phyloP scores from a whole-genome alignment of 108 stramenopile genomes.

The Pseudonitzschia pungens region DNA sequence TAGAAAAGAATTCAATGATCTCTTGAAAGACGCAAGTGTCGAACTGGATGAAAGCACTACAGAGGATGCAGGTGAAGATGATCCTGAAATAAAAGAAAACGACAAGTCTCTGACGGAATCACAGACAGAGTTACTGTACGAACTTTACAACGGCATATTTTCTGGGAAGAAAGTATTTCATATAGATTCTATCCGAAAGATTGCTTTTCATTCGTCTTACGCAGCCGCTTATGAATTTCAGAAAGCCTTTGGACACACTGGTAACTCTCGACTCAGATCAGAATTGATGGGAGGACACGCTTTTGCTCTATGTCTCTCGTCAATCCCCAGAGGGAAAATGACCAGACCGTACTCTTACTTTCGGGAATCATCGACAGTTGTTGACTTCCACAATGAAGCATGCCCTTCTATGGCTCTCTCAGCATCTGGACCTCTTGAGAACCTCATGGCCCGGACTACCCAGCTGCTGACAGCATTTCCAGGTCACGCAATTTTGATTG shows the following conservation, averaged over 20 bases:
- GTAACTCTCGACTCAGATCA: not conserved
- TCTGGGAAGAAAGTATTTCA: not conserved
- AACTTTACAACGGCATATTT: constrained; percentile 58
- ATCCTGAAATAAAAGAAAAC: constrained; percentile 4
- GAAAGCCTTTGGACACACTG: not conserved
- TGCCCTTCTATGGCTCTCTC: constrained; percentile 66
- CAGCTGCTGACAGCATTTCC: constrained; percentile 87
- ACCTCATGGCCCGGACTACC: constrained; percentile 64
- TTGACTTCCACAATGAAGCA: constrained; percentile 83
- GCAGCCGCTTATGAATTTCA: constrained; percentile 28
- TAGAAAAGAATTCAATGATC: constrained; percentile 59
- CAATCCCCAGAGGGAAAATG: constrained; percentile 3
- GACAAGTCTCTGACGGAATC: constrained; percentile 47
- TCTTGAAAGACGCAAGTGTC: constrained; percentile 33
- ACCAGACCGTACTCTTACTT: constrained; percentile 1
- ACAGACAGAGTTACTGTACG: constrained; percentile 49
- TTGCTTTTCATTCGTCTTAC: constrained; percentile 37
- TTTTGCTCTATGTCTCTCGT: constrained; percentile 27
- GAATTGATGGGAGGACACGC: constrained; percentile 30
- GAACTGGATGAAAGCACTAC: constrained; percentile 15
- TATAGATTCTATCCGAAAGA: constrained; percentile 36
- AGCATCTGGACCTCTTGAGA: constrained; percentile 62
- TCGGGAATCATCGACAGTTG: constrained; percentile 3
- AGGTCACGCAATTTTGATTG: constrained; percentile 84
- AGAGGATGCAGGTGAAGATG: constrained; percentile 14